Percentiles rank a stretch among this genome's conserved stretches.
Conservation (phyloP, 768 basidiomycete species). For the Botryobasidium botryosum region DNA sequence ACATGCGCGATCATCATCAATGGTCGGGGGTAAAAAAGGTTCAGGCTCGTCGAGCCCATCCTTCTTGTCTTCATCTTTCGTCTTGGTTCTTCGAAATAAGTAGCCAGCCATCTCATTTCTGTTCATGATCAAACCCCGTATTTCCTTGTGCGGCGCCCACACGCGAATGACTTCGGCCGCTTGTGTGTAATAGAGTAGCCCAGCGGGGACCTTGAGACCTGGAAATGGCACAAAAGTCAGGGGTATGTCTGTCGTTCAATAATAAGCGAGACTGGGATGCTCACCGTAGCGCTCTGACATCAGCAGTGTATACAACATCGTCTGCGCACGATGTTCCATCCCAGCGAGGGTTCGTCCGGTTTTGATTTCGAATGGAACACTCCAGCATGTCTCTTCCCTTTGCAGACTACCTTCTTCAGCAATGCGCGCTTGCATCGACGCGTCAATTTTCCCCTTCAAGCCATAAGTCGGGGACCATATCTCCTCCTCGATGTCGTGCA, state of each 20-base stretch:
- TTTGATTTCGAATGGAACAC: slow-evolving; percentile 88
- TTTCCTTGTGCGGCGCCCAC: slow-evolving; percentile 60
- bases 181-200: slow-evolving; percentile 89
- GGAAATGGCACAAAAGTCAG: not conserved
- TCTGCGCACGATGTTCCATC: slow-evolving; percentile 94
- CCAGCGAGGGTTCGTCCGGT: slow-evolving; percentile 63
- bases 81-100: slow-evolving; percentile 37
- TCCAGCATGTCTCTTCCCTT: slow-evolving; percentile 18
- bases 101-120: slow-evolving; percentile 76
- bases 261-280: too few relatives aligned
- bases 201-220: slow-evolving; percentile 60
- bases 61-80: slow-evolving; percentile 1
- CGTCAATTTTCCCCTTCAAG: slow-evolving; percentile 90
- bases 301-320: slow-evolving; percentile 88
- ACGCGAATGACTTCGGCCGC: slow-evolving; percentile 75
- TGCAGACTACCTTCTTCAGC: slow-evolving; percentile 19
- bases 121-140: slow-evolving; percentile 62
- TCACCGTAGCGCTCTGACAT: slow-evolving; percentile 71
- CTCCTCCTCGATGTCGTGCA: slow-evolving; percentile 89
- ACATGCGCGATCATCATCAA: slow-evolving; percentile 68
- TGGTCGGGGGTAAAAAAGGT: slow-evolving; percentile 64
- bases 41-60: slow-evolving; percentile 7
- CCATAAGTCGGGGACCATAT: slow-evolving; percentile 95
- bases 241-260: too few relatives aligned
- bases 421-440: slow-evolving; percentile 57